Base-by-base conservation (phyloP, 2,329 filamentous ascomycete genomes). In the Aphanoascus verrucosus region DNA sequence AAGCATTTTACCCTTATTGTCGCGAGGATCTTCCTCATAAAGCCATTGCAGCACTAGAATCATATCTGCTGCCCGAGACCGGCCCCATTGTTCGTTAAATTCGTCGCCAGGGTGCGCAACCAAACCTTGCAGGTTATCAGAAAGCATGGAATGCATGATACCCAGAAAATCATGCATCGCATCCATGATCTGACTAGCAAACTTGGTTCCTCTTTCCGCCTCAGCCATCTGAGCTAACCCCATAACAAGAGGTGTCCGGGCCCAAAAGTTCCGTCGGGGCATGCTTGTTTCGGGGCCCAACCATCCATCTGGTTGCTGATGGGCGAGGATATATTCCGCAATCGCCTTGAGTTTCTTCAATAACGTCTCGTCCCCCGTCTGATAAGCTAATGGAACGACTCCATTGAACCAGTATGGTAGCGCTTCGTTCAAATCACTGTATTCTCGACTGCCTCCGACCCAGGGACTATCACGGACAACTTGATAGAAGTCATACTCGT, bases 371-470 rank as follows among this genome's bases (percentile, higher is more conserved):
- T 81, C 73, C 49, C 77, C 67, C 3, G 77, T 62, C 0, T 64
- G 65, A 56, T 76, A 81, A 1, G 79, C 77, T 20, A 81, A 68
- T 15, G 79, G 77, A 1, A 82, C 77, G 1, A 80, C 66, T 3
- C 73, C 75, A 58, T 82, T 81, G 60, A 79, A 76, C 76, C 78
- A 81, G 61, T 82, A 82, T 0, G 78, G 76, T 23, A 74, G 71
- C 1, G 72, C 75, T 65, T 82, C 79, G 58, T 80, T 72, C 1
- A 81, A 65, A 19, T 65, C 64, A 11, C 71, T 77, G 59, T 81
- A 81, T 58, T 81, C 77, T 2, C 67, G 61, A 32, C 67, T 59
- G 4, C 77, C 76, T 2, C 77, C 78, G 1, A 77, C 61, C 77
- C 77, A 82, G 14, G 67, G 66, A 3, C 71, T 74, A 55, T 78